Conservation (phyloP, 345 rosid genomes). For the Eutrema japonicum region DNA sequence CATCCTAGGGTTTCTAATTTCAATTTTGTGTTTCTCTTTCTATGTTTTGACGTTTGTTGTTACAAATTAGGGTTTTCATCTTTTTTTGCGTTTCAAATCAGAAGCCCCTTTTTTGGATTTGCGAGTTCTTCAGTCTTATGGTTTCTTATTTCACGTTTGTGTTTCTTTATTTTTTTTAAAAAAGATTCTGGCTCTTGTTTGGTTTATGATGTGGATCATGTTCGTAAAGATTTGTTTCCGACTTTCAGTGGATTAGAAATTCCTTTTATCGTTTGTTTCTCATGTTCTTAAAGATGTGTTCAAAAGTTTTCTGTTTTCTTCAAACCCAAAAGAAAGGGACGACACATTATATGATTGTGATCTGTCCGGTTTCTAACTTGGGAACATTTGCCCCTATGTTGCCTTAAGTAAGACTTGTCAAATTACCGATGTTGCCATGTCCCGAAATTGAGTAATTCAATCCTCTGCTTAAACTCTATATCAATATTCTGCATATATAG, state of each 20-base stretch:
- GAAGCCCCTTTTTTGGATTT: background rate
- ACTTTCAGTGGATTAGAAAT: too few relatives aligned
- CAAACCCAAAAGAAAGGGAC: background rate
- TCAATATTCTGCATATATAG: too few relatives aligned
- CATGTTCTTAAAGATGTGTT: too few relatives aligned
- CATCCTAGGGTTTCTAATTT: background rate
- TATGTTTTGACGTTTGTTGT: background rate
- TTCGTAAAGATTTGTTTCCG: too few relatives aligned
- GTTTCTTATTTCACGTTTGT: background rate
- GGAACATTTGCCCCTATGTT: background rate
- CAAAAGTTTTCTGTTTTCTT: too few relatives aligned
- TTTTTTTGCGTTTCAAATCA: background rate
- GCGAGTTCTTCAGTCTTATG: background rate
- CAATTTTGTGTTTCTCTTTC: background rate
- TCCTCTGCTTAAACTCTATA: too few relatives aligned
- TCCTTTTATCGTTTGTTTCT: background rate
- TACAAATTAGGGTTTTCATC: background rate
- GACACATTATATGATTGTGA: background rate
- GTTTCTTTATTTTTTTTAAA: too few relatives aligned
- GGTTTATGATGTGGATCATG: too few relatives aligned
- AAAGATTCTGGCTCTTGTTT: too few relatives aligned
- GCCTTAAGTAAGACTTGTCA: background rate
- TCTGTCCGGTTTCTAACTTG: constrained; percentile 8
- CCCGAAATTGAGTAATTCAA: too few relatives aligned
- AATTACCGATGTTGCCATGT: too few relatives aligned